Evolutionary conservation across 768 basidiomycete genomes (phyloP).

Genomic region (Tylopilus rubrobrunneus): DNA sequence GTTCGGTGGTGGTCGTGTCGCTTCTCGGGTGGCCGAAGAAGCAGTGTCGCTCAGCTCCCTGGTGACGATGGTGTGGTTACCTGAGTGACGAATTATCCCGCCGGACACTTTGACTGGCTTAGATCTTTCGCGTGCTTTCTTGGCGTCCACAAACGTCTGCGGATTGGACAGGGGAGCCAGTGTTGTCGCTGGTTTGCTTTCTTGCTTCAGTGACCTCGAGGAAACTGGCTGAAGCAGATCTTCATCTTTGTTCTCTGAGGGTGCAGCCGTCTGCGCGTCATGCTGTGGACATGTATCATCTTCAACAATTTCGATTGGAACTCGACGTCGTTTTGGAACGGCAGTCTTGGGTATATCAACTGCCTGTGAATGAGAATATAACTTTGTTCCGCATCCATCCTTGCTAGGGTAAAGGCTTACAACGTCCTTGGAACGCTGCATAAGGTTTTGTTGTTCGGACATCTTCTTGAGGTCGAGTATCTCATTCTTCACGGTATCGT

Average conservation of each 20-base stretch:
- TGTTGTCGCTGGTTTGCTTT: conserved; percentile 10
- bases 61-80: conserved; percentile 57
- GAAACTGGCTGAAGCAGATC: conserved; percentile 38
- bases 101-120: conserved; percentile 53
- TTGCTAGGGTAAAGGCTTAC: conserved; percentile 11
- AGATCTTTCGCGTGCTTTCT: conserved; percentile 47
- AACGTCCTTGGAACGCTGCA: conserved; percentile 33
- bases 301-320: conserved; percentile 64
- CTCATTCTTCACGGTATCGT: conserved; percentile 61
- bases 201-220: conserved; percentile 30
- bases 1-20: too few relatives aligned
- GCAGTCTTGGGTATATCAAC: neutral
- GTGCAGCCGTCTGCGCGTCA: neutral
- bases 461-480: conserved; percentile 45
- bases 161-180: conserved; percentile 11
- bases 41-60: conserved; percentile 22
- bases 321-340: conserved; percentile 46
- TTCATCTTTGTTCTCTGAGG: conserved; percentile 7
- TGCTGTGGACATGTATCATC: conserved; percentile 11
- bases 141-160: conserved; percentile 56
- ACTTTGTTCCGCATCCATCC: neutral
- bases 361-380: conserved; percentile 11
- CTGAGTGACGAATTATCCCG: conserved; percentile 67
- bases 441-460: conserved; percentile 29
- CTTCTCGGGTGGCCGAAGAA: conserved; percentile 1